Percentiles rank a stretch among this genome's conserved stretches.
These are phyloP conservation scores for Mycena olivaceomarginata DNA, from an alignment of 768 basidiomycete species.

Conservation along the genomic window DNA sequence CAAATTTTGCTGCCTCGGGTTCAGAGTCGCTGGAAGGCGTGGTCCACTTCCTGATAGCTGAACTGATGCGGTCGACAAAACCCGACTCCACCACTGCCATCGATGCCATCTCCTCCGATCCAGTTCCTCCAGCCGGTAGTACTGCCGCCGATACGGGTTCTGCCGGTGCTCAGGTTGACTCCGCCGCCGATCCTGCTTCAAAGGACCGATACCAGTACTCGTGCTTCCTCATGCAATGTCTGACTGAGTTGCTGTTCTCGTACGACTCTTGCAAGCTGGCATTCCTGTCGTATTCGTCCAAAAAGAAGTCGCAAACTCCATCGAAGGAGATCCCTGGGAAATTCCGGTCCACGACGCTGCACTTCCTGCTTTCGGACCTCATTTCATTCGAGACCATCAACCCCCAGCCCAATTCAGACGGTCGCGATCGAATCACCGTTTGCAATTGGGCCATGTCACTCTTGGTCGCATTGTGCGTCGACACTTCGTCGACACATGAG, in stretches of 20 bases:
- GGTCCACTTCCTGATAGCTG: constrained; percentile 82
- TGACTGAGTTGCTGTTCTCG: constrained; percentile 95
- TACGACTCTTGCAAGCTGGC: constrained; percentile 94
- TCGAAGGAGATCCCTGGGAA: constrained; percentile 80
- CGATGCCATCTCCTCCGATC: constrained; percentile 14
- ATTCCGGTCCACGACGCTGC: constrained; percentile 79
- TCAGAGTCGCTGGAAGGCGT: constrained; percentile 73
- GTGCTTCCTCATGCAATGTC: constrained; percentile 92
- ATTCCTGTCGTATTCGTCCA: constrained; percentile 87
- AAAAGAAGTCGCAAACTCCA: constrained; percentile 76
- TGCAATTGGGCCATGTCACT: constrained; percentile 94
- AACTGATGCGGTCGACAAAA: constrained; percentile 69
- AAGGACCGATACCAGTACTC: constrained; percentile 73
- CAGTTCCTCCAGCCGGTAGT: not conserved
- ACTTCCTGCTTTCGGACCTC: constrained; percentile 90
- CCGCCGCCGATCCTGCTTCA: constrained; percentile 45
- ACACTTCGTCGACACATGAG: constrained; percentile 79
- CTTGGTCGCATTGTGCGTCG: constrained; percentile 94
- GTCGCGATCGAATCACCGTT: constrained; percentile 74
- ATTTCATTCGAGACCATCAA: constrained; percentile 86
- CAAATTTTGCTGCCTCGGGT: constrained; percentile 40
- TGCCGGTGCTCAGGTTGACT: constrained; percentile 12
- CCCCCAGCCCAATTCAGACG: constrained; percentile 73
- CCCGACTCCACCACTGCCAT: constrained; percentile 31
- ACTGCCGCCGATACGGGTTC: constrained; percentile 33